Percentiles rank a stretch among this genome's conserved stretches.
These are phyloP conservation scores for Talaromyces adpressus DNA, from an alignment of 495 filamentous ascomycete species.

Conservation along the genomic window DNA sequence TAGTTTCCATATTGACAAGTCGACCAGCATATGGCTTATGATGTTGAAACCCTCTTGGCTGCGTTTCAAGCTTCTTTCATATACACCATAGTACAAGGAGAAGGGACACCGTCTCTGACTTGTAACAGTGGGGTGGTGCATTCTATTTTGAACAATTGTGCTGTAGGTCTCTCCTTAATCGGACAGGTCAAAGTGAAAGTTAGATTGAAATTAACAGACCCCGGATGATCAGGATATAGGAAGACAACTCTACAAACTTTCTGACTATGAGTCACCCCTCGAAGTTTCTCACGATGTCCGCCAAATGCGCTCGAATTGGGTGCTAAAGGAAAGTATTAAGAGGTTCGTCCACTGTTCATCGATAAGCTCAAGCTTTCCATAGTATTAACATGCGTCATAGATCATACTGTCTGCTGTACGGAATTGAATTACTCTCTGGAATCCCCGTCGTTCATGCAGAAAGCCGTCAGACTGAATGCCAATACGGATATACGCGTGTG, in stretches of 20 bases:
- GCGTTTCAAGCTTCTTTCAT: not conserved
- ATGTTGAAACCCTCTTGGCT: not conserved
- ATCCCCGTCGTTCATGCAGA: not conserved
- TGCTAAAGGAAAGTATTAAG: not conserved
- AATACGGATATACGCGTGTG: not conserved
- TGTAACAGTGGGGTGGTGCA: not conserved
- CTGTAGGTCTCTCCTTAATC: not conserved
- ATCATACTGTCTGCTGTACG: not conserved
- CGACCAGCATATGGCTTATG: not conserved
- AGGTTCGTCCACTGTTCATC: not conserved
- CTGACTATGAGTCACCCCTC: not conserved
- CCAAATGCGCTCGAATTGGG: not conserved
- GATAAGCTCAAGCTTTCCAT: not conserved
- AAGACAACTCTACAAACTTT: not conserved
- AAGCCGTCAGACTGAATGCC: not conserved
- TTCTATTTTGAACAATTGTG: not conserved
- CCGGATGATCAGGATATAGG: not conserved
- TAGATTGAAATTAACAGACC: not conserved
- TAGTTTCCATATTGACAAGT: not conserved
- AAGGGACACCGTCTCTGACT: not conserved
- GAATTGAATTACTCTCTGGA: not conserved
- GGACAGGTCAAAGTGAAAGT: not conserved
- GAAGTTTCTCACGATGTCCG: not conserved
- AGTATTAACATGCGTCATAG: not conserved
- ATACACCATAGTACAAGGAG: not conserved